A percentile compares a stretch with the other conserved stretches of the same genome.
Conservation (phyloP, 2,329 filamentous ascomycete species). For the Coniella lustricola region DNA sequence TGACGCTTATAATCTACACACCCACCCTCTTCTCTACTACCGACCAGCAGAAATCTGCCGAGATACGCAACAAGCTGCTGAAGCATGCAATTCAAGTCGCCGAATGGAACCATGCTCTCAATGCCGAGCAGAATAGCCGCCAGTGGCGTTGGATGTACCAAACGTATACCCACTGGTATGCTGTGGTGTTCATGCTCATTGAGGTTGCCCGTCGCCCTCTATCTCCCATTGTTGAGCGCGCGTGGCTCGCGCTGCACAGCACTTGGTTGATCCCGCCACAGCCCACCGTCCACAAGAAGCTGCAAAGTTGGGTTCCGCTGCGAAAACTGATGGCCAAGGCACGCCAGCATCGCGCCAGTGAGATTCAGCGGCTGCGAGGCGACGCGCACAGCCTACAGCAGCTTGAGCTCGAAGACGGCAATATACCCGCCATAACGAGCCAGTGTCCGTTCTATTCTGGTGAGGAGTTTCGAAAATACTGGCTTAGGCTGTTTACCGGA, state of each 20-base stretch:
- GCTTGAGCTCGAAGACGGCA: constrained; percentile 25
- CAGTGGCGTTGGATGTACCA: constrained; percentile 54
- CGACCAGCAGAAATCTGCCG: constrained; percentile 29
- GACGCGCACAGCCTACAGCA: constrained; percentile 21
- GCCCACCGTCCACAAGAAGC: constrained; percentile 24
- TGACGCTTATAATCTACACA: constrained; percentile 71
- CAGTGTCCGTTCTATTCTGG: constrained; percentile 23
- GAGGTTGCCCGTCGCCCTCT: constrained; percentile 39
- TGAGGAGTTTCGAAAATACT: constrained; percentile 25
- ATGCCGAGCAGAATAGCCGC: constrained; percentile 38
- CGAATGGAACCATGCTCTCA: constrained; percentile 48
- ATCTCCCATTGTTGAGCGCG: constrained; percentile 38
- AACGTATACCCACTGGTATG: constrained; percentile 52
- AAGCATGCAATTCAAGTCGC: constrained; percentile 46
- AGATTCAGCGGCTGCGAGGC: constrained; percentile 27
- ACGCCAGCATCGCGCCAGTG: constrained; percentile 28
- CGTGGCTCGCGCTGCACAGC: constrained; percentile 41
- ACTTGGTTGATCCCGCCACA: constrained; percentile 32
- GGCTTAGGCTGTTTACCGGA: constrained; percentile 24
- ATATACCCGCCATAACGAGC: constrained; percentile 23
- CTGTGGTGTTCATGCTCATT: constrained; percentile 47
- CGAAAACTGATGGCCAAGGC: constrained; percentile 32
- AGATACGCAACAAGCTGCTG: constrained; percentile 38
- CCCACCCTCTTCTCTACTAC: constrained; percentile 52
- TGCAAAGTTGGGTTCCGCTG: constrained; percentile 35